phyloP scores from a whole-genome alignment of 164 flowering plant species.

The Aristolochia contorta region DNA sequence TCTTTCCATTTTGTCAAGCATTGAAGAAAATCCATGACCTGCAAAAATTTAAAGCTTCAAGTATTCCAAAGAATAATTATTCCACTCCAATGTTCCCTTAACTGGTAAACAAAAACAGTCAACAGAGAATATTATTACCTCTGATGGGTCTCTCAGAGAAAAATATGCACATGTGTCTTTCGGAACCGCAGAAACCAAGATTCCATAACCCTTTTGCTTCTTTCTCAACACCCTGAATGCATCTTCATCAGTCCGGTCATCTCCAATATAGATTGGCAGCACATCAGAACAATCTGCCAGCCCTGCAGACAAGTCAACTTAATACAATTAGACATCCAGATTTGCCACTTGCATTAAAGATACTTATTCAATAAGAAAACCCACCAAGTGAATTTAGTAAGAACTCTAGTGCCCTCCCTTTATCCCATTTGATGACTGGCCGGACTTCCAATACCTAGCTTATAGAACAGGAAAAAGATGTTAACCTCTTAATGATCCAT shows the following conservation, averaged over 20 bases:
- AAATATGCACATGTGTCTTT: slow-evolving; percentile 64
- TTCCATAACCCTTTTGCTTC: slow-evolving; percentile 50
- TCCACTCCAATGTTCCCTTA: neutral
- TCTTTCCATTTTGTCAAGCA: slow-evolving; percentile 42
- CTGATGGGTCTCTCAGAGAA: slow-evolving; percentile 66
- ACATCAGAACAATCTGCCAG: slow-evolving; percentile 49
- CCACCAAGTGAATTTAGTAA: slow-evolving; percentile 18
- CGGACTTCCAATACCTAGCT: slow-evolving; percentile 16
- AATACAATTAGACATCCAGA: neutral
- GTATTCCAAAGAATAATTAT: neutral
- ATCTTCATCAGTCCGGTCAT: slow-evolving; percentile 84
- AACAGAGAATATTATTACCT: slow-evolving; percentile 27
- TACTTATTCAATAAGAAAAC: neutral
- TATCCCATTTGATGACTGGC: slow-evolving; percentile 14
- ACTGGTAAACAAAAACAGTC: neutral
- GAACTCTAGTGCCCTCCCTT: slow-evolving; percentile 13
- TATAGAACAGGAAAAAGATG: neutral
- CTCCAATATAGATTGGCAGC: slow-evolving; percentile 74
- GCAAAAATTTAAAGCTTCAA: slow-evolving; percentile 1
- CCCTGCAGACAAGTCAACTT: slow-evolving; percentile 25
- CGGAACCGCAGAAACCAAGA: slow-evolving; percentile 59
- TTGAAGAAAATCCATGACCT: slow-evolving; percentile 77
- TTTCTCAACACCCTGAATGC: slow-evolving; percentile 41
- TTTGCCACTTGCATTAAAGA: neutral
- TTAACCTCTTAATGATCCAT: neutral